phyloP scores from a whole-genome alignment of 352 stramenopile genomes.

The Phytophthora pseudosyringae region DNA sequence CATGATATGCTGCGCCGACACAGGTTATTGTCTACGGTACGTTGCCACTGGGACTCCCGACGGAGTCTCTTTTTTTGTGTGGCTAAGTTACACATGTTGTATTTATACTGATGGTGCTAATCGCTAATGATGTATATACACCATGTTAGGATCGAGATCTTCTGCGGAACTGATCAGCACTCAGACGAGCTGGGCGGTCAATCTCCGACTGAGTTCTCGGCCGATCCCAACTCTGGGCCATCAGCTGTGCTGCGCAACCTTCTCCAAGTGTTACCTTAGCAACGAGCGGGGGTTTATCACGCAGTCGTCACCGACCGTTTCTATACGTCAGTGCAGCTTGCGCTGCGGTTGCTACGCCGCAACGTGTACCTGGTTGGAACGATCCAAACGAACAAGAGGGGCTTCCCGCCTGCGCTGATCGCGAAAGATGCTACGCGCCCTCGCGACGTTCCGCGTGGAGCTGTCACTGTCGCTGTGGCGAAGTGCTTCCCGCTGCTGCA shows the following conservation, averaged over 20 bases:
- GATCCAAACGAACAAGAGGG: not conserved
- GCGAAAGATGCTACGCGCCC: not conserved
- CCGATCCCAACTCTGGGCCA: slow-evolving; percentile 18
- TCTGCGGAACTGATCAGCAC: slow-evolving; percentile 10
- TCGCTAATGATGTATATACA: slow-evolving; percentile 1
- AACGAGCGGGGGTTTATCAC: slow-evolving; percentile 1
- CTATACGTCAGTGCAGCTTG: slow-evolving; percentile 28
- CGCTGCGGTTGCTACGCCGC: slow-evolving; percentile 18
- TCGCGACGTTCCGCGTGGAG: not conserved
- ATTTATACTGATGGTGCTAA: not conserved
- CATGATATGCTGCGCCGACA: slow-evolving; percentile 23
- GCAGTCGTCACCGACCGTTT: too few relatives aligned
- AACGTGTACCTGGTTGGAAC: slow-evolving; percentile 21
- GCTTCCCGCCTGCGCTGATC: not conserved
- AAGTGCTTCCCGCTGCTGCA: slow-evolving; percentile 7
- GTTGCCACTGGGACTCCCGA: not conserved
- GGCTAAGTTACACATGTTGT: slow-evolving; percentile 20
- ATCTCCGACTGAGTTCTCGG: slow-evolving; percentile 4
- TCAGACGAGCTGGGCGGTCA: slow-evolving; percentile 2
- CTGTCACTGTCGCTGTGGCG: not conserved
- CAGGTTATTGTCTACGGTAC: slow-evolving; percentile 7
- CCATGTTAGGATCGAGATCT: slow-evolving; percentile 16
- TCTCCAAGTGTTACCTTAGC: not conserved
- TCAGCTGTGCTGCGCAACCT: slow-evolving; percentile 15
- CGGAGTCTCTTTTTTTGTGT: slow-evolving; percentile 5